phyloP scores from a whole-genome alignment of 2,329 filamentous ascomycete genomes.

The Talaromyces sp. region DNA sequence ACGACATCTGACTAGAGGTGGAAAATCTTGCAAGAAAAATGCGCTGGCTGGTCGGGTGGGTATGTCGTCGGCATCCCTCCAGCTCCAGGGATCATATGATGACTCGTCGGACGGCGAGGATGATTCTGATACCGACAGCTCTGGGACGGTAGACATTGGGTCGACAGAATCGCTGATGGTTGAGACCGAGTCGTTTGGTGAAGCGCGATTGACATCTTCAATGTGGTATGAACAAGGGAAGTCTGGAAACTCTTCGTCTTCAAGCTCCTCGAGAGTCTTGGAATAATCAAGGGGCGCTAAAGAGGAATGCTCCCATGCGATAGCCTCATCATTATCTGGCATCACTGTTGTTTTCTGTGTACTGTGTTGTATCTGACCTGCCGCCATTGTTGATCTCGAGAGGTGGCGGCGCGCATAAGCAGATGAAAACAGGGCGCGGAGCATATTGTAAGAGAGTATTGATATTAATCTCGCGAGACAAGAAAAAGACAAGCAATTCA shows the following conservation, averaged over 20 bases:
- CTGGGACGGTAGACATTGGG: neutral
- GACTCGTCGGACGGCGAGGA: neutral
- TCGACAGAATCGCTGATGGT: neutral
- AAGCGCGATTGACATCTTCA: constrained; percentile 1
- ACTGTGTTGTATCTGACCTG: neutral
- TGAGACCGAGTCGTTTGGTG: neutral
- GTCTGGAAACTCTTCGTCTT: neutral
- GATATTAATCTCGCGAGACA: neutral
- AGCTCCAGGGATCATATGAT: constrained; percentile 4
- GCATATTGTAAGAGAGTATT: neutral
- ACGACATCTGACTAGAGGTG: constrained; percentile 7
- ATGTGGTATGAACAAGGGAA: constrained; percentile 4
- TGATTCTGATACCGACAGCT: constrained; percentile 4
- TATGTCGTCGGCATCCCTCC: constrained; percentile 9
- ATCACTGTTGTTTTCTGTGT: neutral
- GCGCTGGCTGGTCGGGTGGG: constrained; percentile 6
- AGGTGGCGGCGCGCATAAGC: neutral
- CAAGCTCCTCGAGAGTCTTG: neutral
- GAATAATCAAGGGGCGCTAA: neutral
- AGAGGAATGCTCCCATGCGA: neutral
- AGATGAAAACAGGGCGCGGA: neutral
- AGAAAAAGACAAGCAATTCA: neutral
- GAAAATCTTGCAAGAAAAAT: constrained; percentile 1
- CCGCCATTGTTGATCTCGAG: neutral
- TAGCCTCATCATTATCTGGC: neutral